phyloP scores from a whole-genome alignment of 768 basidiomycete species.

The Boletales sp. region DNA sequence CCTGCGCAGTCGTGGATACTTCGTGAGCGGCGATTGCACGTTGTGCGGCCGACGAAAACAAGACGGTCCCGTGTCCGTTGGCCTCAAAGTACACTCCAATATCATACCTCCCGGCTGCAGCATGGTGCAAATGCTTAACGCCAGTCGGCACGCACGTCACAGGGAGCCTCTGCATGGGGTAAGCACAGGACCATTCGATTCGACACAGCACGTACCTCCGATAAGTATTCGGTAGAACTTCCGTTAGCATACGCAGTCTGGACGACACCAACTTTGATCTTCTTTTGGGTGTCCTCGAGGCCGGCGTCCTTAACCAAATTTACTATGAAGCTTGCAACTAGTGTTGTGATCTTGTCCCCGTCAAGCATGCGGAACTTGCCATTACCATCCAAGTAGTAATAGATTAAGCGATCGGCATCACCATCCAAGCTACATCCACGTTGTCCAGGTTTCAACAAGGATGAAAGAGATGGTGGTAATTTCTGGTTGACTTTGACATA shows the following conservation, averaged over 20 bases:
- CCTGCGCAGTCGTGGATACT: constrained; percentile 80
- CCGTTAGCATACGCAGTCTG: constrained; percentile 99
- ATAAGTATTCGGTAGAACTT: constrained; percentile 88
- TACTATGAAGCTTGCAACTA: constrained; percentile 90
- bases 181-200: constrained; percentile 4
- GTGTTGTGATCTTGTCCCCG: constrained; percentile 95
- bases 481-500: constrained; percentile 93
- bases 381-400: constrained; percentile 82
- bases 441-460: constrained; percentile 62
- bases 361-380: constrained; percentile 88
- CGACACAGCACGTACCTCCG: constrained; percentile 50
- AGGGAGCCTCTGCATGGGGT: constrained; percentile 69
- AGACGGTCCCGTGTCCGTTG: constrained; percentile 96
- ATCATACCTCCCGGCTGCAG: constrained; percentile 86
- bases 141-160: constrained; percentile 95
- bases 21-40: constrained; percentile 56
- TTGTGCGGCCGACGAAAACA: constrained; percentile 81
- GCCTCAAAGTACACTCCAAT: constrained; percentile 99
- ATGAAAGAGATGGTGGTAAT: constrained; percentile 71
- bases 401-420: constrained; percentile 96
- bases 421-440: constrained; percentile 94
- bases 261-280: constrained; percentile 87
- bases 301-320: constrained; percentile 86
- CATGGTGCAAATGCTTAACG: constrained; percentile 97
- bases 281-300: constrained; percentile 49